phyloP scores from a whole-genome alignment of 2,329 filamentous ascomycete species.

The Exserohilum rostratum region DNA sequence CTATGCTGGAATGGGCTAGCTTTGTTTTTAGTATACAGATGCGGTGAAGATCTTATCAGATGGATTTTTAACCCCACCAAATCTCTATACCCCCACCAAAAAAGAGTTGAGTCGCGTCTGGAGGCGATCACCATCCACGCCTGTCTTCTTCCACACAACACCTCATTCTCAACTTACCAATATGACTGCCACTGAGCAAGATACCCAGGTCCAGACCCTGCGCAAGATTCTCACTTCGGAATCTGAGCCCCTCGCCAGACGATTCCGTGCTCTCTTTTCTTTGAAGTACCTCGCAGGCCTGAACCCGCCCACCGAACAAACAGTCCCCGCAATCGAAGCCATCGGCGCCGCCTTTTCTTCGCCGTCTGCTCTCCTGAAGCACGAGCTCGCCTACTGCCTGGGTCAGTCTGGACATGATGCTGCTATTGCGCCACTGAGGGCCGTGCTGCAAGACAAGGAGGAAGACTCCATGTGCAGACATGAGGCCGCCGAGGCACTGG shows the following conservation, averaged over 20 bases:
- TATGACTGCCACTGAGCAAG: conserved; percentile 38
- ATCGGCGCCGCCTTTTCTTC: conserved; percentile 88
- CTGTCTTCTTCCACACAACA: not conserved
- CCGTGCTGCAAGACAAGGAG: conserved; percentile 75
- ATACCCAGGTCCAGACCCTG: conserved; percentile 64
- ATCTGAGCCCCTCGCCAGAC: conserved; percentile 78
- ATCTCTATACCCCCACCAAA: conserved; percentile 32
- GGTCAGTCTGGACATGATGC: conserved; percentile 84
- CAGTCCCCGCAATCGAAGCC: conserved; percentile 71
- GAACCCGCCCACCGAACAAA: conserved; percentile 61
- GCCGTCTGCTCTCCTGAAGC: conserved; percentile 88
- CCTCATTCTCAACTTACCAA: conserved; percentile 7
- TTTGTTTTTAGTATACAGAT: not conserved
- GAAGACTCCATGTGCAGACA: conserved; percentile 96
- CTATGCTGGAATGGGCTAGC: conserved; percentile 2
- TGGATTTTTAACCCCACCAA: conserved; percentile 28
- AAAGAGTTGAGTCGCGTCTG: conserved; percentile 30
- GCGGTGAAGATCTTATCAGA: conserved; percentile 35
- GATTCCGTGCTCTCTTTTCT: conserved; percentile 96
- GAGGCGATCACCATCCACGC: not conserved
- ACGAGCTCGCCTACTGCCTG: conserved; percentile 95
- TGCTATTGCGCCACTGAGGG: conserved; percentile 73
- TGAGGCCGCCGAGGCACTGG: conserved; percentile 93
- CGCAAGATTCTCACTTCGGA: conserved; percentile 82
- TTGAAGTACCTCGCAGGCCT: conserved; percentile 89